Evolutionary conservation across 345 rosid genomes (phyloP).

Genomic region (Pseudoturritis turrita): DNA sequence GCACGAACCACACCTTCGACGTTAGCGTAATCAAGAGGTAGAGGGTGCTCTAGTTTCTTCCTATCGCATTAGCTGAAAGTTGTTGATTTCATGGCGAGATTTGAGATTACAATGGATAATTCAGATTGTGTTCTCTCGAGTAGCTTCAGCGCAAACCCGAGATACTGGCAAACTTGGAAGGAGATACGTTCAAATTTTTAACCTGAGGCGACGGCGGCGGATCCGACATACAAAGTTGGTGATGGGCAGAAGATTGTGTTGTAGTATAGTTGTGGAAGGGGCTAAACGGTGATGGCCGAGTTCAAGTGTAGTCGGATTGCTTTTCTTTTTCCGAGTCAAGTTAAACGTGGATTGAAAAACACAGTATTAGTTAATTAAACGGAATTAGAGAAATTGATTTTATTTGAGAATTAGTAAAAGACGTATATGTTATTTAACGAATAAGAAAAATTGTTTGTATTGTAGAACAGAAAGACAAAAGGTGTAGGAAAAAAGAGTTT

Average conservation of each 20-base stretch:
- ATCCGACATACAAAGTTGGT: constrained; percentile 62
- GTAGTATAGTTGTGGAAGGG: constrained; percentile 13
- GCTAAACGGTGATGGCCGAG: constrained; percentile 39
- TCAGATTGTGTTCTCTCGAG: constrained; percentile 48
- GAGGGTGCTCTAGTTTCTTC: constrained; percentile 32
- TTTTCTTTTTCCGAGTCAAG: too few species aligned
- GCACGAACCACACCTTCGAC: constrained; percentile 49
- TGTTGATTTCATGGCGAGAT: constrained; percentile 57
- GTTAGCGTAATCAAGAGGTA: constrained; percentile 40
- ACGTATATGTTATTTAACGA: too few species aligned
- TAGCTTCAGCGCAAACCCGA: constrained; percentile 46
- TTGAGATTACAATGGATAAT: constrained; percentile 57
- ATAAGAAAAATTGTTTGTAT: too few species aligned
- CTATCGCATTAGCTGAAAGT: constrained; percentile 59
- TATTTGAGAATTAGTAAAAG: too few species aligned
- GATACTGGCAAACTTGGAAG: constrained; percentile 58
- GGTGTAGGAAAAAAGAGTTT: too few species aligned
- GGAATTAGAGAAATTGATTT: too few species aligned
- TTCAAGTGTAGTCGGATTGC: too few species aligned
- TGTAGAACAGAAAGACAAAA: too few species aligned
- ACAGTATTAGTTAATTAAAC: too few species aligned
- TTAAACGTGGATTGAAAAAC: too few species aligned
- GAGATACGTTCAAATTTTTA: constrained; percentile 71
- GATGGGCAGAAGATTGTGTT: constrained; percentile 46
- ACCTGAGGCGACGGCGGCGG: constrained; percentile 80